phyloP scores from a whole-genome alignment of 148 eudicot genomes.

The Limonium bicolor region DNA sequence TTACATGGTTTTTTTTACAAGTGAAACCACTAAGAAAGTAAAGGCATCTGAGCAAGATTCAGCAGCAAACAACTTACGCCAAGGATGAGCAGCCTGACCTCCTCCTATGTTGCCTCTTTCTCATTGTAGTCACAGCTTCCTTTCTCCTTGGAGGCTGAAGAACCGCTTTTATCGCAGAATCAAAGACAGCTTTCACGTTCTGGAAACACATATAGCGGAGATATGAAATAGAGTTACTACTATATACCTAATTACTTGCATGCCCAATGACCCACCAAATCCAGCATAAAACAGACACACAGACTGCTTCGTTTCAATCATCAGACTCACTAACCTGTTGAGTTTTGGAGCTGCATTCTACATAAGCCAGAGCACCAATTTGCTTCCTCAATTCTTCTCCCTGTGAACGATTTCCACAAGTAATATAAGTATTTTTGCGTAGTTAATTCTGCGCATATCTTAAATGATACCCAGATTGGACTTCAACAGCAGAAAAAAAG shows the following conservation, averaged over 20 bases:
- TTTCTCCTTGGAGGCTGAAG: slow-evolving; percentile 93
- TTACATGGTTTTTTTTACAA: background rate
- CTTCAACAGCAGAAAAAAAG: too few species aligned
- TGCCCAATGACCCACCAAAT: too few species aligned
- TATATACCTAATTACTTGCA: background rate
- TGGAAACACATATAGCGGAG: slow-evolving; percentile 9
- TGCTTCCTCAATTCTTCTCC: slow-evolving; percentile 97
- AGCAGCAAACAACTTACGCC: slow-evolving; percentile 10
- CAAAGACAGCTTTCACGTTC: slow-evolving; percentile 90
- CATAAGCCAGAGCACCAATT: slow-evolving; percentile 92
- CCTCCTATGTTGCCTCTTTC: slow-evolving; percentile 5
- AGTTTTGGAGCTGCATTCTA: slow-evolving; percentile 97
- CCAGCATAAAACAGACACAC: too few species aligned
- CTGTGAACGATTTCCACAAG: too few species aligned
- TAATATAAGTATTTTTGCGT: too few species aligned
- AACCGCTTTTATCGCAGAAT: slow-evolving; percentile 87
- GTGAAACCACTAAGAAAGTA: background rate
- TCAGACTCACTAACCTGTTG: slow-evolving; percentile 51
- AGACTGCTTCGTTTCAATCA: too few species aligned
- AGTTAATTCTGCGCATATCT: too few species aligned
- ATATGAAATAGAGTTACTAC: background rate
- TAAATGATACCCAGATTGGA: too few species aligned
- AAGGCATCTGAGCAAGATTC: background rate
- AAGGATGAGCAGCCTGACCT: background rate
- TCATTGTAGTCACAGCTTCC: slow-evolving; percentile 19